Evolutionary conservation across 192 early-diverging fungal genomes (phyloP), one percentile per base, ranked within the genome.

Genomic region (Rhizophagus clarus): DNA sequence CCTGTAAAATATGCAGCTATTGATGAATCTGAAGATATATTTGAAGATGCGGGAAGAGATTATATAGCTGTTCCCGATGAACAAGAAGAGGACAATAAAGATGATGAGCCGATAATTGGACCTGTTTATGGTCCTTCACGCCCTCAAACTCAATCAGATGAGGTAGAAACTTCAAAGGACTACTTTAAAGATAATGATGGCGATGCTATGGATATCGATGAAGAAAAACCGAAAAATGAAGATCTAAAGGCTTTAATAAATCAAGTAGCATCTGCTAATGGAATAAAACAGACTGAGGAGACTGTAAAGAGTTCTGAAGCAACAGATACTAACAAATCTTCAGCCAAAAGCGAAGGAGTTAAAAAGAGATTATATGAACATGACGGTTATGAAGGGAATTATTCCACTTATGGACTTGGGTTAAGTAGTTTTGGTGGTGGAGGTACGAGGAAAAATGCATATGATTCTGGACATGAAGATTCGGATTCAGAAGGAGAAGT

Each of bases 41-140:
- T 97, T 90, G 93, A 90, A 9, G 96, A 95, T 73, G 96, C 86
- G 8, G 96, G 95, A 1, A 80, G 89, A 5, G 93, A 95, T 60
- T 97, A 97, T 78, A 77, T 83, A 17, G 81, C 95, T 28, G 37
- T 37, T 4, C 12, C 72, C 4, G 15, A 56, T 12, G 42, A 82
- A 12, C 45, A n/a, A 26, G 63, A 11, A 34, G 45, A 20, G 5
- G 12, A 34, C 12, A 86, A 83, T 64, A 81, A 82, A n/a, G 74
- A 85, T 17, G 76, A 80, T 70, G 72, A 74, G 51, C 80, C 75
- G 4, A 72, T 82, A 28, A 77, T 82, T 61, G 84, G 79, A 32
- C 42, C 42, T 12, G 42, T 45, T 45, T 45, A 45, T 45, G 42
- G 42, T 12, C 80, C 81, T 14, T 31, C 61, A 0, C 49, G 67